Percentiles rank a stretch among this genome's conserved stretches.
Conservation (phyloP, 345 rosid species). For the Bretschneidera sinensis region DNA sequence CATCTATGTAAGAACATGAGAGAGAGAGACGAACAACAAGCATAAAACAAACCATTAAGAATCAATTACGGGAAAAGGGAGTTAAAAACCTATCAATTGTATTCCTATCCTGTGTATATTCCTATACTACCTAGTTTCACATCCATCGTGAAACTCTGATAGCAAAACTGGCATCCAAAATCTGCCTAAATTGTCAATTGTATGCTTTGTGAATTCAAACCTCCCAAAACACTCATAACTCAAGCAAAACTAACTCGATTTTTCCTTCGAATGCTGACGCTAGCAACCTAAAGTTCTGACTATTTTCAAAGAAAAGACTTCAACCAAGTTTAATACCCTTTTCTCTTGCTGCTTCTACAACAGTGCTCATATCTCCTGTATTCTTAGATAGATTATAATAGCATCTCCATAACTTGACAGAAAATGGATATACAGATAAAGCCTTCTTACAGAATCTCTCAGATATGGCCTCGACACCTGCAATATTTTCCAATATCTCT, state of each 20-base stretch:
- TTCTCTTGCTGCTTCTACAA: constrained; percentile 50
- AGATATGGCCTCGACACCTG: constrained; percentile 29
- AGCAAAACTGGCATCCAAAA: background rate
- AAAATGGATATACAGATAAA: constrained; percentile 62
- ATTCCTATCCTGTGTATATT: background rate
- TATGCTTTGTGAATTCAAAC: background rate
- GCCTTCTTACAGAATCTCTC: constrained; percentile 65
- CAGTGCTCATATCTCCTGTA: constrained; percentile 28
- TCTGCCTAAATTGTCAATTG: no score
- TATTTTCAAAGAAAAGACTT: background rate
- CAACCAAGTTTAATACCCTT: constrained; percentile 46
- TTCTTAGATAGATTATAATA: constrained; percentile 24
- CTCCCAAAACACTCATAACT: background rate
- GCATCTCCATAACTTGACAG: constrained; percentile 57
- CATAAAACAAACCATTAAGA: no score
- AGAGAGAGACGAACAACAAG: no score
- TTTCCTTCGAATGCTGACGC: background rate
- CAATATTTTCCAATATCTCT: constrained; percentile 33
- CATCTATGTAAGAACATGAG: no score
- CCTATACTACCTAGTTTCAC: background rate
- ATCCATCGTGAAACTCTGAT: background rate
- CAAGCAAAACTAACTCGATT: background rate
- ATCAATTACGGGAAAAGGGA: no score
- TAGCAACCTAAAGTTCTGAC: background rate
- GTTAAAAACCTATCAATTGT: background rate